Percentiles rank a stretch among this genome's conserved stretches.
These are phyloP conservation scores for Amphichorda felina DNA, from an alignment of 2,329 filamentous ascomycete species.

Conservation along the genomic window DNA sequence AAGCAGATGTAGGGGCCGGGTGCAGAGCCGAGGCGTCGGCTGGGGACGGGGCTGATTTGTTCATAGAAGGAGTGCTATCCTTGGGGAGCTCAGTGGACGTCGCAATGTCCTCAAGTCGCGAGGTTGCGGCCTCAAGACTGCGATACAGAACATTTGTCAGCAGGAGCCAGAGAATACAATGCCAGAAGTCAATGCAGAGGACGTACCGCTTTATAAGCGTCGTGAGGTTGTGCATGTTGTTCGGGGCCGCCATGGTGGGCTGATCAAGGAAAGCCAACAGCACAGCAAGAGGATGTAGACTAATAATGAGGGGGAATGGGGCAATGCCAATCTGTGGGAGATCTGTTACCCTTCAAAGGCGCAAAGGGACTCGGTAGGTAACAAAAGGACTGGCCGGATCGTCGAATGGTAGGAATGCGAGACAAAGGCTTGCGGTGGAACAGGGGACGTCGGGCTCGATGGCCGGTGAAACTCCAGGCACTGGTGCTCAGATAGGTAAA, in stretches of 20 bases:
- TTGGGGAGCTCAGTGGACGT: slow-evolving; percentile 54
- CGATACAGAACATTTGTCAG: slow-evolving; percentile 4
- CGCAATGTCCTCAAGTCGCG: slow-evolving; percentile 91
- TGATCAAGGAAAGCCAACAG: no score
- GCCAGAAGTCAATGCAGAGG: not conserved
- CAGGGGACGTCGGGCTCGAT: no score
- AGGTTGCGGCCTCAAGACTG: slow-evolving; percentile 95
- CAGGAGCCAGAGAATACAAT: not conserved
- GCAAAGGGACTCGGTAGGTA: no score
- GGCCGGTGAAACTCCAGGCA: no score
- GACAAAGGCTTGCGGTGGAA: no score
- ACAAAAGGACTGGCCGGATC: no score
- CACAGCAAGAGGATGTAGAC: no score
- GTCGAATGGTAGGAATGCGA: no score
- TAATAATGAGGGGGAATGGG: no score
- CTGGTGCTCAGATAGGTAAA: no score
- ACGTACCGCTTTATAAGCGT: slow-evolving; percentile 93
- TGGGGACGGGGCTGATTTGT: slow-evolving; percentile 20
- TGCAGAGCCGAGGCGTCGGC: slow-evolving; percentile 13
- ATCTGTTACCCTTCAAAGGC: no score
- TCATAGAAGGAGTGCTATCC: slow-evolving; percentile 30
- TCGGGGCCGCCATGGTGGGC: slow-evolving; percentile 53
- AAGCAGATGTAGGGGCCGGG: slow-evolving; percentile 13
- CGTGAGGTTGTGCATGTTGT: slow-evolving; percentile 90
- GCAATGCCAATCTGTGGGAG: no score